Conservation (phyloP, 2,329 filamentous ascomycete genomes). For the Aureobasidium zeae region DNA sequence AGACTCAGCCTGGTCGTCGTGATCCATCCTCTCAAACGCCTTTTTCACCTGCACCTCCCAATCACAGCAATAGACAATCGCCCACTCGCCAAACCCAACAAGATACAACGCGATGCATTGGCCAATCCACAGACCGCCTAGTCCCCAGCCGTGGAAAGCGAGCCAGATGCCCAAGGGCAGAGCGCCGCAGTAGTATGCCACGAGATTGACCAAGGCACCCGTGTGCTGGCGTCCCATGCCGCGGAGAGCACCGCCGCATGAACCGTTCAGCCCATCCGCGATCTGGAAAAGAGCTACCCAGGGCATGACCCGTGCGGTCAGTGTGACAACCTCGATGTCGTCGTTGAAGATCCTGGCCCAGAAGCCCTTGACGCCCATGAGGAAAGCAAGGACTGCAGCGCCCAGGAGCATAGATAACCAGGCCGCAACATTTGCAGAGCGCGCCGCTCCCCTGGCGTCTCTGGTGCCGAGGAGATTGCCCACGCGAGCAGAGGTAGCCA, state of each 20-base stretch:
- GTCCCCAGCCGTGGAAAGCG: conserved; percentile 77
- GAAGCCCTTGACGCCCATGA: conserved; percentile 62
- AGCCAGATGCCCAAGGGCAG: conserved; percentile 74
- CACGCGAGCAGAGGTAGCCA: conserved; percentile 67
- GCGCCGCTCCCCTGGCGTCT: conserved; percentile 54
- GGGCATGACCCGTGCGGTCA: conserved; percentile 72
- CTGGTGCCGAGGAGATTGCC: conserved; percentile 70
- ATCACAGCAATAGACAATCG: conserved; percentile 65
- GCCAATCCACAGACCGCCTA: conserved; percentile 65
- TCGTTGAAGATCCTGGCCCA: conserved; percentile 77
- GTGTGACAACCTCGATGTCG: conserved; percentile 58
- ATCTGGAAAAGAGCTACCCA: conserved; percentile 87
- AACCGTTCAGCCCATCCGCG: conserved; percentile 76
- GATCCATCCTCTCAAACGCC: conserved; percentile 62
- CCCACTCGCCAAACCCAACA: conserved; percentile 70
- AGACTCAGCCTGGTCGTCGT: conserved; percentile 34
- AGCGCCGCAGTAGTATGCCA: conserved; percentile 77
- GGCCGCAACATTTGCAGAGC: conserved; percentile 67
- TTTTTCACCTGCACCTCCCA: conserved; percentile 66
- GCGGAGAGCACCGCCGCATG: conserved; percentile 68
- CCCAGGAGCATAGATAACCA: conserved; percentile 63
- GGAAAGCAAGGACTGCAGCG: conserved; percentile 52
- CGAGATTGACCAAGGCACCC: conserved; percentile 69
- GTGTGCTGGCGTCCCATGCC: conserved; percentile 84
- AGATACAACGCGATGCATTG: conserved; percentile 59